These are phyloP conservation scores for Pseudopyrenochaeta lycopersici DNA, from an alignment of 2,329 filamentous ascomycete genomes.

Conservation along the genomic window DNA sequence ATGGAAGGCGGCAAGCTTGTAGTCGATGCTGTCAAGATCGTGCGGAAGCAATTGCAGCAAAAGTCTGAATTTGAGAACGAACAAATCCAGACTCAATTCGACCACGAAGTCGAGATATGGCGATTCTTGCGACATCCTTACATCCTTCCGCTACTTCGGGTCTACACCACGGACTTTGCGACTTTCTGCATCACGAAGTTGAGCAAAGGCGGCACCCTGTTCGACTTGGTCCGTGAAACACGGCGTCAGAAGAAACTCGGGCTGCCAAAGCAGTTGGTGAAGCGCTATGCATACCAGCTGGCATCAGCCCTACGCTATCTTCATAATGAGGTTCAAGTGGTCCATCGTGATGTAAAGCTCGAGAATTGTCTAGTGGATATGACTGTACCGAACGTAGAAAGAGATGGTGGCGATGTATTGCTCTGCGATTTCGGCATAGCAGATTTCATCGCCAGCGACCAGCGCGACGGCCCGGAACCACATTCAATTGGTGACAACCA, in stretches of 20 bases:
- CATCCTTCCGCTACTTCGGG: conserved; percentile 68
- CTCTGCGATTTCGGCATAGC: conserved; percentile 76
- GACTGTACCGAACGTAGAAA: conserved; percentile 57
- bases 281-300: conserved; percentile 69
- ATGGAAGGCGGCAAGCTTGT: conserved; percentile 63
- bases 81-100: conserved; percentile 71
- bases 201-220: conserved; percentile 70
- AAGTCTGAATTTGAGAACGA: conserved; percentile 70
- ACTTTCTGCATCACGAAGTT: conserved; percentile 74
- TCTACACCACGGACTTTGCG: conserved; percentile 72
- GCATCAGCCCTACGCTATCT: conserved; percentile 72
- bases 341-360: conserved; percentile 74
- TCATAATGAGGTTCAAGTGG: conserved; percentile 72
- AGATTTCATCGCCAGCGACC: conserved; percentile 69
- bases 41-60: conserved; percentile 66
- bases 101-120: conserved; percentile 75
- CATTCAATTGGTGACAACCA: conserved; percentile 51
- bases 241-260: conserved; percentile 55
- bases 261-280: conserved; percentile 61
- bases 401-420: conserved; percentile 64
- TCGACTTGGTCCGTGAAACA: conserved; percentile 67
- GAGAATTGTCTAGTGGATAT: conserved; percentile 73
- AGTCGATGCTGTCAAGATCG: conserved; percentile 72
- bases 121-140: conserved; percentile 70
- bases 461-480: conserved; percentile 59